Base-by-base conservation (phyloP, 495 filamentous ascomycete genomes). In the Talaromyces stipitatus region DNA sequence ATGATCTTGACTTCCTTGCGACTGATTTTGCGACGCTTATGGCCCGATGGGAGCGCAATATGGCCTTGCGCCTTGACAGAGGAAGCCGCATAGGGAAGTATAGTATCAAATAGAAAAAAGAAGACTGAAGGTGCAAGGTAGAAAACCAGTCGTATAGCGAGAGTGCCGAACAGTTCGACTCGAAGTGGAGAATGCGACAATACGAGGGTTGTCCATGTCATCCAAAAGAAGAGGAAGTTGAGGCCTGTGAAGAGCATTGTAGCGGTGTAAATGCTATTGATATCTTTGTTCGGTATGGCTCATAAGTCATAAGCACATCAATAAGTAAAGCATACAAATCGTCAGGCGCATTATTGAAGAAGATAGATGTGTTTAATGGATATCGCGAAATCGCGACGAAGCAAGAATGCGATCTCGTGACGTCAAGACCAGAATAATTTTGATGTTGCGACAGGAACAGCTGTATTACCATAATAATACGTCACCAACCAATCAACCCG, bases 171-270 rank as follows among this genome's bases (percentile, higher is more conserved):
- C 2, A 95, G 61, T 68, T 96, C 90, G 58, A 97, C 82, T 56
- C 83, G 82, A 30, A 94, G 73, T 0, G 89, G 85, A 0, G 84
- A 72, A 61, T 95, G 87, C 30, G 86, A 87, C 16, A 91, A 73
- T 2, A 94, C 82, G 9, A 97, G 79, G 0, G 90, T 92, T 7
- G 83, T 82, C 92, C 92, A 96, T 67, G 89, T 92, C 66, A 84
- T 82, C 68, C 90, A 92, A 73, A 97, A 96, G 73, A 95, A 92
- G 48, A 95, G 66, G 16, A 95, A 65, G 65, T 95, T 96, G 57
- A 96, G 73, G 11, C 82, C 89, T 2, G 90, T 85, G 71, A 85
- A 91, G 69, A 80, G 85, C 67, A 81, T 78, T 51, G 26, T 51
- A 28, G 27, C 14, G 47, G 20, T 50, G 43, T n/a, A n/a, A n/a